Evolutionary conservation across 371 early-diverging fungal species (phyloP).

Genomic region (Parasitella parasitica): DNA sequence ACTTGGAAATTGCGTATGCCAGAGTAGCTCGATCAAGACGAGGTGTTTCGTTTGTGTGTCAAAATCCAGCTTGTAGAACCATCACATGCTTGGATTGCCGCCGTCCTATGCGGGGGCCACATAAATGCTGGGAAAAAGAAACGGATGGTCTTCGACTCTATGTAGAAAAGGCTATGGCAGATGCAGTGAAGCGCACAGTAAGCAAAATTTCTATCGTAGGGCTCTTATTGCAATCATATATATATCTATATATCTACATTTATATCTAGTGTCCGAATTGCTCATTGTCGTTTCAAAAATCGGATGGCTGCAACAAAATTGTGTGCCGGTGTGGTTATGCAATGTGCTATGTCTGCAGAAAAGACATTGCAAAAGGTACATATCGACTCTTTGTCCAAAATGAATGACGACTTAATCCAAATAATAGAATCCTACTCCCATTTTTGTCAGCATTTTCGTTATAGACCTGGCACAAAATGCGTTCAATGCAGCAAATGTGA

Average conservation of each 20-base stretch:
- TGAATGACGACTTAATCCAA: no score
- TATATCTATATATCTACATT: background rate
- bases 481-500: conserved; percentile 59
- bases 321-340: conserved; percentile 61
- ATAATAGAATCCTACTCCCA: conserved; percentile 57
- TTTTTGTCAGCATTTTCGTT: conserved; percentile 68
- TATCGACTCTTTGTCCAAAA: no score
- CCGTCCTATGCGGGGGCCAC: conserved; percentile 47
- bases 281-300: conserved; percentile 58
- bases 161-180: conserved; percentile 69
- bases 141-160: conserved; percentile 58
- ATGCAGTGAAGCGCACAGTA: conserved; percentile 69
- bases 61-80: conserved; percentile 46
- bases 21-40: conserved; percentile 32
- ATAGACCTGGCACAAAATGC: conserved; percentile 51
- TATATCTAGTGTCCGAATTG: conserved; percentile 59
- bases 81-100: conserved; percentile 52
- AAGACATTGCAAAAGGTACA: conserved; percentile 46
- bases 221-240: background rate
- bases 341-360: conserved; percentile 72
- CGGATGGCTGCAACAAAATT: conserved; percentile 73
- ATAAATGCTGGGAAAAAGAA: conserved; percentile 59
- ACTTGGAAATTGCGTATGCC: conserved; percentile 34
- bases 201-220: conserved; percentile 4
- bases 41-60: conserved; percentile 49